These are phyloP conservation scores for Floccularia luteovirens DNA, from an alignment of 768 basidiomycete genomes.

Conservation along the genomic window DNA sequence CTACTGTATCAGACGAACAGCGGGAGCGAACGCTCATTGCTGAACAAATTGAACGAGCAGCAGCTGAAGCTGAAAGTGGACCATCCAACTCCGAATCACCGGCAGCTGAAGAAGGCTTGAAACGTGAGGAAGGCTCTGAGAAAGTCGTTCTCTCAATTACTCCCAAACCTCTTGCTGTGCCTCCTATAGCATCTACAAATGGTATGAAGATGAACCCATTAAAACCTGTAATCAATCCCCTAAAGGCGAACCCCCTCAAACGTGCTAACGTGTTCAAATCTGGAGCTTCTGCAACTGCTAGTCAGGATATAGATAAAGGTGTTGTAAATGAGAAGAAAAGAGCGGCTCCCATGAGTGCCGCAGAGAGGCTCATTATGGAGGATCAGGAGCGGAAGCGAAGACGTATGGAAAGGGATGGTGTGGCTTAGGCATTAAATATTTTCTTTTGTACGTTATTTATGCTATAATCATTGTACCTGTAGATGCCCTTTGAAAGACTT, in stretches of 20 bases:
- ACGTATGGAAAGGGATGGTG: slow-evolving; percentile 49
- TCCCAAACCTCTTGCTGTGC: slow-evolving; percentile 37
- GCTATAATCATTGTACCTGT: not conserved
- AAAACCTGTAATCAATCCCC: slow-evolving; percentile 49
- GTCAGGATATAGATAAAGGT: slow-evolving; percentile 23
- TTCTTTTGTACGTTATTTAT: slow-evolving; percentile 7
- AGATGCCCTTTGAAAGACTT: no score
- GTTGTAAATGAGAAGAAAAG: slow-evolving; percentile 52
- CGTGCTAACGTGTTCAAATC: slow-evolving; percentile 70
- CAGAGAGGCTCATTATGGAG: slow-evolving; percentile 82
- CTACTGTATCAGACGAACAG: slow-evolving; percentile 89
- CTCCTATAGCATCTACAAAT: slow-evolving; percentile 25
- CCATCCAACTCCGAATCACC: slow-evolving; percentile 26
- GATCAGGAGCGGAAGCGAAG: slow-evolving; percentile 87
- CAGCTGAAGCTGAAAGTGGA: slow-evolving; percentile 33
- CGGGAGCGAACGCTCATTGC: slow-evolving; percentile 83
- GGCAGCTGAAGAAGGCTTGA: slow-evolving; percentile 50
- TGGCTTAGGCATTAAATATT: slow-evolving; percentile 15
- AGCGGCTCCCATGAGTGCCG: slow-evolving; percentile 64
- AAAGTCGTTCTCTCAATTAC: slow-evolving; percentile 74
- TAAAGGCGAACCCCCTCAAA: slow-evolving; percentile 66
- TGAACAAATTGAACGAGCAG: slow-evolving; percentile 91
- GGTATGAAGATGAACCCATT: slow-evolving; percentile 59
- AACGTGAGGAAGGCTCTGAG: slow-evolving; percentile 63
- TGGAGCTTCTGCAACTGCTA: slow-evolving; percentile 23